A percentile compares a stretch with the other conserved stretches of the same genome.
Conservation (phyloP, 352 stramenopile species). For the Pythium chondricola region DNA sequence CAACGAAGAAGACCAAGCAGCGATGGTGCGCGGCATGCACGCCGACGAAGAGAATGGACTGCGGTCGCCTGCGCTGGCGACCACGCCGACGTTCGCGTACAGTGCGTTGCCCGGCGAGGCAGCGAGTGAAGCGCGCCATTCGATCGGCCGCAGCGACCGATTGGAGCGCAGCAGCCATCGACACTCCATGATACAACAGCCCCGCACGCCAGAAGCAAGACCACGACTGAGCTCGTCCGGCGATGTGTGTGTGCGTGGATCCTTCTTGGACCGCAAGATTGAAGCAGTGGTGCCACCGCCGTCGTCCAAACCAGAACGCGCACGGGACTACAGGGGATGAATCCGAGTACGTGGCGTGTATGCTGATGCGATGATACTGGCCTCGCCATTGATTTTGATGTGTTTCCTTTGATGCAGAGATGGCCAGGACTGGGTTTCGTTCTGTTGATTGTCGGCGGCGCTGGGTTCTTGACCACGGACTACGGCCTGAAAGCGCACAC, state of each 20-base stretch:
- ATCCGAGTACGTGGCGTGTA: slow-evolving; percentile 40
- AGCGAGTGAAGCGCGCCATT: neutral
- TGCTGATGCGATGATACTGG: neutral
- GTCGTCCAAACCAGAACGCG: slow-evolving; percentile 11
- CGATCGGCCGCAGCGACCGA: neutral
- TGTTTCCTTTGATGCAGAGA: slow-evolving; percentile 7
- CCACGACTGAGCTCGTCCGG: neutral
- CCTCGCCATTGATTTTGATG: neutral
- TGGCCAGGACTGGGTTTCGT: slow-evolving; percentile 22
- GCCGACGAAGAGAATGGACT: no score
- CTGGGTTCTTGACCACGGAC: slow-evolving; percentile 5
- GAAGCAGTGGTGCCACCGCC: slow-evolving; percentile 15
- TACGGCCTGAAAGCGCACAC: neutral
- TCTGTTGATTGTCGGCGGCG: slow-evolving; percentile 7
- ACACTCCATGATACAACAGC: slow-evolving; percentile 1
- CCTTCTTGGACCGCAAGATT: slow-evolving; percentile 43
- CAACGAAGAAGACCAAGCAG: neutral
- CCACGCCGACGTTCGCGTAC: slow-evolving; percentile 3
- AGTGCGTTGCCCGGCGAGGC: neutral
- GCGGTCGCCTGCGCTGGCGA: no score
- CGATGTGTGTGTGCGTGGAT: slow-evolving; percentile 35
- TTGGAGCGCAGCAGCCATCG: slow-evolving; percentile 2
- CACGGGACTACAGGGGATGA: slow-evolving; percentile 39
- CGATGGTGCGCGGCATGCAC: neutral
- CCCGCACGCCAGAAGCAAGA: neutral